A percentile compares a stretch with the other conserved stretches of the same genome.
Evolutionary conservation across 345 rosid species (phyloP).

Genomic region (Syzygium oleosum): DNA sequence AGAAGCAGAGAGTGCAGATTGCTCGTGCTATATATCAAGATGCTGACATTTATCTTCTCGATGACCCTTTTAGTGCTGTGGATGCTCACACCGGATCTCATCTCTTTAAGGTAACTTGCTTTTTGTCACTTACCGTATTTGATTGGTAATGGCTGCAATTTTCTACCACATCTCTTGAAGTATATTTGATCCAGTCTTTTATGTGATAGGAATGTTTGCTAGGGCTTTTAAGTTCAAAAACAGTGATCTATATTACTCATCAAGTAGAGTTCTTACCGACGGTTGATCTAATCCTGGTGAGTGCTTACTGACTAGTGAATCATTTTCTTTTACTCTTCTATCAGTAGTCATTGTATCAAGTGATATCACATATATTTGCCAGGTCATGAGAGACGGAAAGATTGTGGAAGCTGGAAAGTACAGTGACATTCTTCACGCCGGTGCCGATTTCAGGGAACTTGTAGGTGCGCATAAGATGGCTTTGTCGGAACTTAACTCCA

Average conservation of each 20-base stretch:
- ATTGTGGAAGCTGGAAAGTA: conserved; percentile 66
- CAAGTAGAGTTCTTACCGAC: conserved; percentile 75
- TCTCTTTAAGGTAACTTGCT: conserved; percentile 48
- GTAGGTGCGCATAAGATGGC: conserved; percentile 68
- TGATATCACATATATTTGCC: not conserved
- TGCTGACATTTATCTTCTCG: conserved; percentile 68
- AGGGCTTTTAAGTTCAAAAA: conserved; percentile 38
- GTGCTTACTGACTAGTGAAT: not conserved
- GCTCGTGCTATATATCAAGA: conserved; percentile 89
- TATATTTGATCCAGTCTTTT: not conserved
- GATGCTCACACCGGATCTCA: conserved; percentile 87
- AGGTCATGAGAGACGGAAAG: conserved; percentile 81
- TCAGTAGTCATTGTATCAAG: not conserved
- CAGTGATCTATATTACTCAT: conserved; percentile 71
- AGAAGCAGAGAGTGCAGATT: conserved; percentile 73
- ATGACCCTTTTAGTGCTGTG: conserved; percentile 88
- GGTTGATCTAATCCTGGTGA: conserved; percentile 66
- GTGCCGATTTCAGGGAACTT: conserved; percentile 64
- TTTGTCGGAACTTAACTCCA: conserved; percentile 37
- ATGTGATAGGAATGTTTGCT: conserved; percentile 47
- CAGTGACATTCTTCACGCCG: conserved; percentile 43
- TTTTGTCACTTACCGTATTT: not conserved
- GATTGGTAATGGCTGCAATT: not conserved
- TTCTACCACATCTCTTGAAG: not conserved
- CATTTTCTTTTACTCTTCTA: not conserved